Conservation (phyloP, 2,329 filamentous ascomycete species). For the Trichoderma guizhouense region DNA sequence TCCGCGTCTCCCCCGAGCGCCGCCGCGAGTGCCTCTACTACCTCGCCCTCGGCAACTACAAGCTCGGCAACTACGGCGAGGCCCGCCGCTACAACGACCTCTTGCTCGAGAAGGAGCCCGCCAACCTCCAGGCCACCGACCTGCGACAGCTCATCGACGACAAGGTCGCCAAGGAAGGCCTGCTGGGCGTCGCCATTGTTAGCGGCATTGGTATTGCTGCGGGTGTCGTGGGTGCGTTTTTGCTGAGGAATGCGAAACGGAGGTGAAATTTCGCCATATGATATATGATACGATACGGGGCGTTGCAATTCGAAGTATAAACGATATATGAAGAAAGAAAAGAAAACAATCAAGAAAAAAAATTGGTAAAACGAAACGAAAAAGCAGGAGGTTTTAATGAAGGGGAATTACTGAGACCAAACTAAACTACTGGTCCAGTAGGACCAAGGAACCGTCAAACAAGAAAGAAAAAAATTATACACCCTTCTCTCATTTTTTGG, state of each 20-base stretch:
- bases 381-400: neutral
- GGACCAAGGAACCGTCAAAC: neutral
- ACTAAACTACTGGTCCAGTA: neutral
- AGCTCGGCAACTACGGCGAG: constrained; percentile 95
- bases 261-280: constrained; percentile 34
- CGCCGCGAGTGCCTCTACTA: constrained; percentile 98
- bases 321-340: neutral
- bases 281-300: neutral
- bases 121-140: constrained; percentile 86
- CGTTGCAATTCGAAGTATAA: neutral
- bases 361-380: neutral
- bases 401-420: neutral
- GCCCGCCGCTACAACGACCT: constrained; percentile 92
- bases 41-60: constrained; percentile 94
- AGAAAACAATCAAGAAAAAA: constrained; percentile 16
- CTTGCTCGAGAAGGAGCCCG: constrained; percentile 83
- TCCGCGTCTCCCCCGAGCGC: constrained; percentile 86
- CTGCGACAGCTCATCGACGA: constrained; percentile 88
- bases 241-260: constrained; percentile 72
- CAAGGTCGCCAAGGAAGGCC: constrained; percentile 89
- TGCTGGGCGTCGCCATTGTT: constrained; percentile 92
- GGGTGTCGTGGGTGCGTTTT: constrained; percentile 84
- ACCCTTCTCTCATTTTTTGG: neutral
- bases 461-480: neutral
- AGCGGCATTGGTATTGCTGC: constrained; percentile 90